Percentiles rank a stretch among this genome's conserved stretches.
These are phyloP conservation scores for Diutina siamensis DNA, from an alignment of 1,139 yeast species.

Conservation along the genomic window DNA sequence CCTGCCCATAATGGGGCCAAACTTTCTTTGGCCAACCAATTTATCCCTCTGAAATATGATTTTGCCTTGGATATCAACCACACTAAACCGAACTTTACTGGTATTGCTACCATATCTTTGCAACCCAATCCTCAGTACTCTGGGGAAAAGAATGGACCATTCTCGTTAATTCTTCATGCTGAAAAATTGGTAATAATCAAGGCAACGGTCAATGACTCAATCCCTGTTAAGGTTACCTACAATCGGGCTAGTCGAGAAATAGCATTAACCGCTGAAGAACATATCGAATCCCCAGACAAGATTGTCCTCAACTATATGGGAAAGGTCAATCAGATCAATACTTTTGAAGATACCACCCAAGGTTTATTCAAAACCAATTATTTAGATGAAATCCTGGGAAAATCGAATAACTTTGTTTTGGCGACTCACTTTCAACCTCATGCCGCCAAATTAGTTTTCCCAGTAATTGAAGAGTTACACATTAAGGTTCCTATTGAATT, in stretches of 20 bases:
- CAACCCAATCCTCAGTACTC: slow-evolving; percentile 16
- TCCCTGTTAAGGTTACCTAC: slow-evolving; percentile 11
- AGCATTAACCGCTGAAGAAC: slow-evolving; percentile 10
- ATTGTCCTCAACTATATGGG: slow-evolving; percentile 33
- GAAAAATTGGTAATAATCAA: slow-evolving; percentile 26
- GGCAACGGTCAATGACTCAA: slow-evolving; percentile 13
- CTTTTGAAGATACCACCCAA: slow-evolving; percentile 43
- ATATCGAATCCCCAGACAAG: not conserved
- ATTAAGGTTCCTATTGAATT: slow-evolving; percentile 41
- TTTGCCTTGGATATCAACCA: slow-evolving; percentile 33
- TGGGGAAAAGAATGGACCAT: slow-evolving; percentile 11
- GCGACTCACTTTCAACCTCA: slow-evolving; percentile 67
- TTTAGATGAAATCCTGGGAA: slow-evolving; percentile 36
- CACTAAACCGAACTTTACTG: slow-evolving; percentile 44
- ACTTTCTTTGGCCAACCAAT: slow-evolving; percentile 19
- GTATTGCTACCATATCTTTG: slow-evolving; percentile 28
- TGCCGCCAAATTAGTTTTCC: slow-evolving; percentile 49
- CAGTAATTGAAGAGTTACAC: slow-evolving; percentile 54
- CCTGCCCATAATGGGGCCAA: slow-evolving; percentile 2
- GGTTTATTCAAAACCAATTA: slow-evolving; percentile 65
- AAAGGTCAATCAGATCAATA: slow-evolving; percentile 40
- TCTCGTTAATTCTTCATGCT: slow-evolving; percentile 27
- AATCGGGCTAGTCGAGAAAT: slow-evolving; percentile 29
- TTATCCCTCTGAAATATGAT: slow-evolving; percentile 33
- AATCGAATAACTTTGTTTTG: slow-evolving; percentile 35